Conservation (phyloP, 768 basidiomycete genomes). For the Cystofilobasidium capitatum region DNA sequence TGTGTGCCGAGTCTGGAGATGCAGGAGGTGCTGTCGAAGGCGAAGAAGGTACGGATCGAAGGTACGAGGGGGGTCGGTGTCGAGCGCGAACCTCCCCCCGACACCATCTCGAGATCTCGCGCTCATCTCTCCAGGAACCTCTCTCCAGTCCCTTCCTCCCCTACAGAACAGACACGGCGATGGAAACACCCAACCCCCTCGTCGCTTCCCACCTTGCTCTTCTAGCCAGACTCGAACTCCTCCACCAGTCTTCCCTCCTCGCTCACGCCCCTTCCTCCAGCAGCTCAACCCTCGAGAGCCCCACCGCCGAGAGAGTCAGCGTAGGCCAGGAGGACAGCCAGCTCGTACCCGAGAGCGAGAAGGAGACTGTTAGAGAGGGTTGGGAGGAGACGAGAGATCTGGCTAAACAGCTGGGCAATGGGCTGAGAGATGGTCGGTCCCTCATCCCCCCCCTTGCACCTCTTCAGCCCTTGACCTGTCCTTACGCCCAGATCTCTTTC, state of each 20-base stretch:
- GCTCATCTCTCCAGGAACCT: neutral
- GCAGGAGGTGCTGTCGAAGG: too few relatives aligned
- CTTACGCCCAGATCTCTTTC: neutral
- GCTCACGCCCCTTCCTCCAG: neutral
- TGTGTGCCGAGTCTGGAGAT: too few relatives aligned
- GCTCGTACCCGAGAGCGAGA: neutral
- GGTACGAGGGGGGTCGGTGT: too few relatives aligned
- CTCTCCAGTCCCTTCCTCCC: neutral
- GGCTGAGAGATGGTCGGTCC: conserved; percentile 21
- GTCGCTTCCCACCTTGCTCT: conserved; percentile 22
- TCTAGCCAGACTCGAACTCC: conserved; percentile 20
- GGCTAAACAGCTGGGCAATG: conserved; percentile 8
- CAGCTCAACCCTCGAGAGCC: neutral
- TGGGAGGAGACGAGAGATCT: conserved; percentile 14
- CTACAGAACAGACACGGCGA: neutral
- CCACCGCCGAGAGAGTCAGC: neutral
- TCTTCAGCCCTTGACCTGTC: neutral
- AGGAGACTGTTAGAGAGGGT: conserved; percentile 7
- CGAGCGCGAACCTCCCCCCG: too few relatives aligned
- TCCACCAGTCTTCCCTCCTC: conserved; percentile 14
- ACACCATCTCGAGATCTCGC: neutral
- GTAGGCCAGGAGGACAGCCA: neutral
- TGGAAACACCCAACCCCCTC: neutral
- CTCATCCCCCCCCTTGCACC: neutral
- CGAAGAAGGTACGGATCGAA: too few relatives aligned